Conservation (phyloP, 768 basidiomycete genomes). For the Trametes cinnabarina region DNA sequence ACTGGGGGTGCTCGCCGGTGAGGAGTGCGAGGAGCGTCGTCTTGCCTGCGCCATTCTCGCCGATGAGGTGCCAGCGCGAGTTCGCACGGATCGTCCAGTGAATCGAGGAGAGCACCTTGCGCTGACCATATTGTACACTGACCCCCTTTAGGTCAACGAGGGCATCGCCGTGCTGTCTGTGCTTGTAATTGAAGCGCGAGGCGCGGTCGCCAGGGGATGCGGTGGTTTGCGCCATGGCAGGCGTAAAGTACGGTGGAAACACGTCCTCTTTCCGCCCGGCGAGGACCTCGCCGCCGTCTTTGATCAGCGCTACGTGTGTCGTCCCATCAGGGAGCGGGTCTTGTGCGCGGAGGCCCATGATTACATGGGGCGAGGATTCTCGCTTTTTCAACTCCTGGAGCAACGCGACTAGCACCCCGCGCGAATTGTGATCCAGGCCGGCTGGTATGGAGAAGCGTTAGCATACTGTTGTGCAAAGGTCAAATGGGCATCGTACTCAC, state of each 20-base stretch:
- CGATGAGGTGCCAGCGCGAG: slow-evolving; percentile 88
- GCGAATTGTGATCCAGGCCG: slow-evolving; percentile 67
- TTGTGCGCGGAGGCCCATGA: slow-evolving; percentile 66
- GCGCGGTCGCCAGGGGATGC: not conserved
- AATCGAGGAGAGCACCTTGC: slow-evolving; percentile 69
- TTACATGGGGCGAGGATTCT: slow-evolving; percentile 50
- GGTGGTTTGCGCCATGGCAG: not conserved
- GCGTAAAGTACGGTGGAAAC: slow-evolving; percentile 24
- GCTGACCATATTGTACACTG: slow-evolving; percentile 66
- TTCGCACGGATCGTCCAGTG: slow-evolving; percentile 82
- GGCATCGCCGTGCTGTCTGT: slow-evolving; percentile 30
- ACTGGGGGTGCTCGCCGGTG: slow-evolving; percentile 94
- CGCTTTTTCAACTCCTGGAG: slow-evolving; percentile 46
- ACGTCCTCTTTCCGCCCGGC: slow-evolving; percentile 52
- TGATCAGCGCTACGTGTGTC: slow-evolving; percentile 60
- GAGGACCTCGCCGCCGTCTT: slow-evolving; percentile 42
- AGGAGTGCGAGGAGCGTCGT: slow-evolving; percentile 88
- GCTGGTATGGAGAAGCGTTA: slow-evolving; percentile 46
- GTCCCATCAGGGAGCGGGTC: slow-evolving; percentile 74
- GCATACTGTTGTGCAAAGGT: not conserved
- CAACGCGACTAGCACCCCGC: slow-evolving; percentile 53
- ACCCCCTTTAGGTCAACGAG: slow-evolving; percentile 66
- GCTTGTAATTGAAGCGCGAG: not conserved
- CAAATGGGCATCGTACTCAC: slow-evolving; percentile 42
- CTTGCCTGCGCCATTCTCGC: slow-evolving; percentile 93